Evolutionary conservation across 306 rosid genomes (phyloP), one percentile per base, ranked within the genome.

Genomic region (Gleditsia sinensis): DNA sequence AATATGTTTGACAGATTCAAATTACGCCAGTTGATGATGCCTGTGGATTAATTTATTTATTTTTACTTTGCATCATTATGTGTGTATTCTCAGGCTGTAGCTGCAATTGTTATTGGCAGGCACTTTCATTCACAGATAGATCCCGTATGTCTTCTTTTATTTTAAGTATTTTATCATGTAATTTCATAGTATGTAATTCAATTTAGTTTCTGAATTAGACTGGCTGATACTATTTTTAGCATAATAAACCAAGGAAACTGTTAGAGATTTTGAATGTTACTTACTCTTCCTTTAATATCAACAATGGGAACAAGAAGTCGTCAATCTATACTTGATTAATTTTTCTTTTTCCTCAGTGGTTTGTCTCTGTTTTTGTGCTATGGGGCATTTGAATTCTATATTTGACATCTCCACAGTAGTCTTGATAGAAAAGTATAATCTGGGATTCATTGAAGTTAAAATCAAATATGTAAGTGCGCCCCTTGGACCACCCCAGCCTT

Each of bases 51-150:
- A 20, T 12, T 49, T 28, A 10, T 62, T 32, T 32, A n/a, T n/a
- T 55, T 55, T 59, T 4, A 42, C 40, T 42, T 59, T 45, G 6
- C 57, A 34, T 79, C 56, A 16, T 69, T 59, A 34, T 46, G 5
- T 58, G 77, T 70, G 37, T 78, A 75, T 61, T 86, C 86, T 58
- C 94, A 94, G 98, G 94, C 96, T 54, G 96, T 91, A 75, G 89
- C 86, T 64, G 89, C 82, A 46, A 89, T 94, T 76, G 57, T 83
- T 66, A 51, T 84, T 59, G 39, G 70, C 69, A 81, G 86, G 67
- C 90, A 91, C 74, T 94, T 94, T 54, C 51, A 51, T 34, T 78
- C 88, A 24, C 74, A 80, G 21, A 68, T 91, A 54, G 95, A 91
- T 79, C 78, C 87, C 6, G 98, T 93, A 91, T 70, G 89, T 80